These are phyloP conservation scores for Acephala macrosclerotiorum DNA, from an alignment of 2,329 filamentous ascomycete genomes.

Conservation along the genomic window DNA sequence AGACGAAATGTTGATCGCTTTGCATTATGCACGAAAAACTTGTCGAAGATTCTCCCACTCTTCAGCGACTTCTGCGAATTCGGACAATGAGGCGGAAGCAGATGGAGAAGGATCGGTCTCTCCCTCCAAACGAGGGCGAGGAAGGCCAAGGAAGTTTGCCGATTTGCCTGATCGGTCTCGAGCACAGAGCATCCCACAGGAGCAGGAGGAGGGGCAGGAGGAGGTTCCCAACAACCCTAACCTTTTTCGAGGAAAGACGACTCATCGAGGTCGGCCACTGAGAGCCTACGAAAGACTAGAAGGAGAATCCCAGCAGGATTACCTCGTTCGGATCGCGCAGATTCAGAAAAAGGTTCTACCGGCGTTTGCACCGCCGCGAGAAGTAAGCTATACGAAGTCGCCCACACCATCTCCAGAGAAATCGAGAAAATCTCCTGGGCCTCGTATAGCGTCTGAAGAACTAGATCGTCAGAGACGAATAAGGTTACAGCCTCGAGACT, in stretches of 20 bases:
- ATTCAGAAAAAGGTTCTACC: conserved; percentile 49
- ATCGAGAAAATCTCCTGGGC: conserved; percentile 20
- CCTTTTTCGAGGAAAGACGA: conserved; percentile 32
- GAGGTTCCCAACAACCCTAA: neutral
- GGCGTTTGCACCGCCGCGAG: conserved; percentile 40
- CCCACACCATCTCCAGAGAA: conserved; percentile 16
- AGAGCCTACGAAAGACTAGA: conserved; percentile 38
- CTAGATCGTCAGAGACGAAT: conserved; percentile 19
- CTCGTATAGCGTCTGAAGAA: conserved; percentile 20
- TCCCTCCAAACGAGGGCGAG: conserved; percentile 26
- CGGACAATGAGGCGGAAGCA: conserved; percentile 34
- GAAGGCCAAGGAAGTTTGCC: conserved; percentile 37
- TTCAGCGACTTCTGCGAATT: conserved; percentile 37
- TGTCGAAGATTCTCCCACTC: conserved; percentile 48
- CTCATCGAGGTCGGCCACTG: conserved; percentile 36
- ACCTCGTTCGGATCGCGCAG: conserved; percentile 55
- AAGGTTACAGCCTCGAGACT: conserved; percentile 62
- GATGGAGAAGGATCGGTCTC: conserved; percentile 12
- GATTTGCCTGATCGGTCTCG: conserved; percentile 29
- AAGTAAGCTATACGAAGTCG: conserved; percentile 3
- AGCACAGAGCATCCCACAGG: neutral
- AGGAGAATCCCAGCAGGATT: conserved; percentile 50
- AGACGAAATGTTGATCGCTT: conserved; percentile 71
- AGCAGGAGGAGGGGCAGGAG: conserved; percentile 9
- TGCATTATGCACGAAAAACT: conserved; percentile 72